Base-by-base conservation (phyloP, 257 asterid species). In the Solanum piurae region DNA sequence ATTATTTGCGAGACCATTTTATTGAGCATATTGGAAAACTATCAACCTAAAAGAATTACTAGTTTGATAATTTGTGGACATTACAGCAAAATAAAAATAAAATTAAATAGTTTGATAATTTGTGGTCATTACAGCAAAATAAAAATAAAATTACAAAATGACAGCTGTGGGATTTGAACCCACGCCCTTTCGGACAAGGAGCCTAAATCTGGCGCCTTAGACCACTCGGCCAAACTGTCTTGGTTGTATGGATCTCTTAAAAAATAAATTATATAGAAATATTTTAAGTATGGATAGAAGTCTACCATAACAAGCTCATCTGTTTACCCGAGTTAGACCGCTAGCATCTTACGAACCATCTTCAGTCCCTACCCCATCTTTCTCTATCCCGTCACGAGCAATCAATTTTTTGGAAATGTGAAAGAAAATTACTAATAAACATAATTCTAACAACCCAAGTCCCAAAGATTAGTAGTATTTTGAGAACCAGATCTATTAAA, bases 141-240 rank as follows among this genome's bases (percentile, higher is more conserved):
- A 14, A 49, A 60, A 60, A 60, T 21, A 21, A 60, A 60, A 60
- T 9, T 3, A 4, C 1, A 60, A 9, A 3, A 18, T 79, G 98
- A 94, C 98, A 93, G 97, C 98, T 93, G 98, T 96, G 98, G 98
- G 98, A 95, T 95, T 96, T 96, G 98, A 95, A 96, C 98, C 98
- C 98, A 96, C 98, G 98, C 98, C 99, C 98, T 96, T 95, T 92
- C 98, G 98, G 98, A 94, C 98, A 97, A 95, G 97, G 97, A 94
- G 98, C 98, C 98, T 96, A 95, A 96, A 96, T 95, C 98, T 93
- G 98, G 98, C 99, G 98, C 98, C 98, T 97, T 97, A 97, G 98
- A 97, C 98, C 98, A 95, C 98, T 95, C 99, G 99, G 98, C 98
- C 98, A 97, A 97, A 95, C 96, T 93, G 98, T 96, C 98, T 1